Conservation (phyloP, 441 rosid genomes). For the Biscutella laevigata region DNA sequence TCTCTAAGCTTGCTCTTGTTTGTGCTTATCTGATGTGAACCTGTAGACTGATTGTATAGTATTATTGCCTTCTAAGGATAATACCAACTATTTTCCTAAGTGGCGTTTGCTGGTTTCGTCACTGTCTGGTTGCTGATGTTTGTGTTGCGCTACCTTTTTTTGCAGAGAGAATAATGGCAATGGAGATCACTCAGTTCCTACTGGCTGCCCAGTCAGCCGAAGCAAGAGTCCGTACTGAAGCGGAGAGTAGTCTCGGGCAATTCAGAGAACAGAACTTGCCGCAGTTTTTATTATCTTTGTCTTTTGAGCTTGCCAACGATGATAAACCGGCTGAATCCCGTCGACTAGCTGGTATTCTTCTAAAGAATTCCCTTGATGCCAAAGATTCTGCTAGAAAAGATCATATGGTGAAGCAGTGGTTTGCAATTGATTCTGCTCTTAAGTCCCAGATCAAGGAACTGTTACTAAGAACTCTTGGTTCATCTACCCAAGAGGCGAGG, state of each 20-base stretch:
- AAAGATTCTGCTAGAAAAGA: slow-evolving; percentile 61
- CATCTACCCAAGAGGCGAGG: slow-evolving; percentile 60
- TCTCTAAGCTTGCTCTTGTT: neutral
- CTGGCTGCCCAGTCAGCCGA: slow-evolving; percentile 80
- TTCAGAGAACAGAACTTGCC: slow-evolving; percentile 78
- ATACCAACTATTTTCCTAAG: neutral
- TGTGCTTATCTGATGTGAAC: neutral
- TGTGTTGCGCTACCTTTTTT: neutral
- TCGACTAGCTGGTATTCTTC: slow-evolving; percentile 81
- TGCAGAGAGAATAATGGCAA: slow-evolving; percentile 47
- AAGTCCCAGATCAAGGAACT: slow-evolving; percentile 77
- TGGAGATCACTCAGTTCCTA: slow-evolving; percentile 69
- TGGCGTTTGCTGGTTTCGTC: neutral
- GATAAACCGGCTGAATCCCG: slow-evolving; percentile 78
- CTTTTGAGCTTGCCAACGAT: slow-evolving; percentile 66
- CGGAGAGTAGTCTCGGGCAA: slow-evolving; percentile 56
- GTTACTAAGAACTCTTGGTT: slow-evolving; percentile 57
- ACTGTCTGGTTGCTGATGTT: neutral
- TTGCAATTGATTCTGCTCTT: slow-evolving; percentile 42
- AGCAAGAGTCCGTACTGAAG: slow-evolving; percentile 61
- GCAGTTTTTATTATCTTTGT: slow-evolving; percentile 52
- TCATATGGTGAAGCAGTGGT: slow-evolving; percentile 69
- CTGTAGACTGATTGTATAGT: neutral
- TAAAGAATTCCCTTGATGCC: slow-evolving; percentile 82
- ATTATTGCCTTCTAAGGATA: neutral